Percentiles rank a stretch among this genome's conserved stretches.
Conservation (phyloP, 345 rosid genomes). For the Diplotaxis tenuifolia region DNA sequence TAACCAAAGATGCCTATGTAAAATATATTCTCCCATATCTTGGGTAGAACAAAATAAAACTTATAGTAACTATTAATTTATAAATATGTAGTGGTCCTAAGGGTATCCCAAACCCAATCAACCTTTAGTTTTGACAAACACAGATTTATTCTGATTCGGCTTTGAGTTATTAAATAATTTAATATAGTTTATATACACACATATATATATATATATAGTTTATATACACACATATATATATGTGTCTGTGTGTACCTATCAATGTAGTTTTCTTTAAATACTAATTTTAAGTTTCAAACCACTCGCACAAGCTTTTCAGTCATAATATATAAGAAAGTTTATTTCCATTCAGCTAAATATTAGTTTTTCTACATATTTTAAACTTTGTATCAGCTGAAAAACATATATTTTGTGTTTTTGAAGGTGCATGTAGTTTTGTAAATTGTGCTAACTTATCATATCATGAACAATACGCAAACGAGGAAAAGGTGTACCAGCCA, state of each 20-base stretch:
- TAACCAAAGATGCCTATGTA: constrained; percentile 16
- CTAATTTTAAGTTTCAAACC: neutral
- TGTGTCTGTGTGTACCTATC: too few relatives aligned
- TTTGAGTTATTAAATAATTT: neutral
- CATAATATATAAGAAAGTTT: neutral
- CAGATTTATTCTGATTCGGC: neutral
- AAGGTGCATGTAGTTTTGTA: neutral
- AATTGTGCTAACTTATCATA: too few relatives aligned
- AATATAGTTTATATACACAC: neutral
- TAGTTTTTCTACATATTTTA: neutral
- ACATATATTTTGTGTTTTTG: neutral
- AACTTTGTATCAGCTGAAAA: too few relatives aligned
- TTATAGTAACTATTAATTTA: neutral
- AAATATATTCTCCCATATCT: constrained; percentile 39
- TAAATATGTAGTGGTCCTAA: constrained; percentile 9
- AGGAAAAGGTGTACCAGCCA: neutral
- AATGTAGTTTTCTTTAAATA: neutral
- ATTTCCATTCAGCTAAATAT: neutral
- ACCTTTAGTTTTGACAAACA: constrained; percentile 3
- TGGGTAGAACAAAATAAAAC: constrained; percentile 26
- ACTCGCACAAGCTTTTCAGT: neutral
- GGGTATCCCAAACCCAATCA: neutral
- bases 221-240: too few relatives aligned
- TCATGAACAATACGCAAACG: neutral
- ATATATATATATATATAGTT: too few relatives aligned